Evolutionary conservation across 164 flowering plant species (phyloP).

Genomic region (Platanus orientalis): DNA sequence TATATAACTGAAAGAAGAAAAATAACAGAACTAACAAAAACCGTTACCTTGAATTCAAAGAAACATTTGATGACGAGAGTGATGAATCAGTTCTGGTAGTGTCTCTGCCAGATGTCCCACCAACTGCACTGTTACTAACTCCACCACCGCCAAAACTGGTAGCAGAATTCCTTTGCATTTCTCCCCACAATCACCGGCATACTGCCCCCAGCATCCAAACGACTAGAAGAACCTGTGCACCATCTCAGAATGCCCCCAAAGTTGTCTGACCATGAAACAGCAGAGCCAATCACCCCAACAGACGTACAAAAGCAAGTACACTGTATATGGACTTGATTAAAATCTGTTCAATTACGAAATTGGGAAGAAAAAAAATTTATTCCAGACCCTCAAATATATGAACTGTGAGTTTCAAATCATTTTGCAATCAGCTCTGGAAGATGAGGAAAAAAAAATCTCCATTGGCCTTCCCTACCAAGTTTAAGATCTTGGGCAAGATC

Average conservation of each 20-base stretch:
- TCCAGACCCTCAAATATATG: too few relatives aligned
- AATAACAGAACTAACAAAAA: not conserved
- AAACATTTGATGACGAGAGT: slow-evolving; percentile 50
- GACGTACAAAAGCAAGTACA: not conserved
- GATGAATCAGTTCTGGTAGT: slow-evolving; percentile 61
- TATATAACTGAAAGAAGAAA: not conserved
- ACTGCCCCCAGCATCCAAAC: slow-evolving; percentile 63
- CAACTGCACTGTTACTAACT: slow-evolving; percentile 60
- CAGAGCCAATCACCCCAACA: not conserved
- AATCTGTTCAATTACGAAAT: not conserved
- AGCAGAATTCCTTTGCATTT: slow-evolving; percentile 97
- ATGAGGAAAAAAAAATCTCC: not conserved
- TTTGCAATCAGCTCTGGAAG: not conserved
- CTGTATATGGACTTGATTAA: not conserved
- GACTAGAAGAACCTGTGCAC: slow-evolving; percentile 26
- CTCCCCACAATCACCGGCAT: slow-evolving; percentile 86
- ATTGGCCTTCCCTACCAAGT: not conserved
- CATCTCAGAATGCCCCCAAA: not conserved
- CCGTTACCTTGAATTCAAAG: slow-evolving; percentile 60
- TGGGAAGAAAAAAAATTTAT: not conserved
- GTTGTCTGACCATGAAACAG: slow-evolving; percentile 9
- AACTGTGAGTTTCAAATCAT: too few relatives aligned
- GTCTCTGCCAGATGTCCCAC: slow-evolving; percentile 74
- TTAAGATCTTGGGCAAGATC: not conserved
- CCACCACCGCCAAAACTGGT: slow-evolving; percentile 84